Conservation (phyloP, 1,139 yeast genomes). For the Scheffersomyces illinoinensis region DNA sequence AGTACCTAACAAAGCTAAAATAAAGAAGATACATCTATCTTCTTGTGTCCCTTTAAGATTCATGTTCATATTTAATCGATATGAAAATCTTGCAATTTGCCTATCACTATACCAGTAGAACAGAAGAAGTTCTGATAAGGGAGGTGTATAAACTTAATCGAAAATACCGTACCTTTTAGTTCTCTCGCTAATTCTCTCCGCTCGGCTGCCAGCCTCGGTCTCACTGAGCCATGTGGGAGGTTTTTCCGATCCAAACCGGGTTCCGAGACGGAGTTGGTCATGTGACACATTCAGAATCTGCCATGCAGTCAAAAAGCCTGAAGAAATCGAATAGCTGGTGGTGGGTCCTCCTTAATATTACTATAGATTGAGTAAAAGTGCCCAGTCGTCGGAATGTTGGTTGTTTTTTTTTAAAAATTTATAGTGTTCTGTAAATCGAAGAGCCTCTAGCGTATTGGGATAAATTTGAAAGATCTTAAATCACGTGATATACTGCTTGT, state of each 20-base stretch:
- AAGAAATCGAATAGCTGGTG: not conserved
- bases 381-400: not conserved
- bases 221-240: not conserved
- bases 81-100: too few relatives aligned
- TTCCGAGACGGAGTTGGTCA: not conserved
- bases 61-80: too few relatives aligned
- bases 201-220: not conserved
- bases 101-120: too few relatives aligned
- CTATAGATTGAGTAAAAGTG: not conserved
- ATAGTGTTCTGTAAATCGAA: not conserved
- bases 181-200: not conserved
- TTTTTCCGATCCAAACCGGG: not conserved
- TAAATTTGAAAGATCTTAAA: too few relatives aligned
- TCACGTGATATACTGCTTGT: too few relatives aligned
- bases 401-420: too few relatives aligned
- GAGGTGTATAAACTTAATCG: too few relatives aligned
- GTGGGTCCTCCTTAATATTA: not conserved
- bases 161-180: not conserved
- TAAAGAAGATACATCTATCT: too few relatives aligned
- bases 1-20: too few relatives aligned
- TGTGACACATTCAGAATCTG: not conserved
- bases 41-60: too few relatives aligned
- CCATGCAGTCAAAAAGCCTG: not conserved
- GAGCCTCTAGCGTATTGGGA: too few relatives aligned
- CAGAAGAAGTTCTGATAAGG: too few relatives aligned